phyloP scores from a whole-genome alignment of 495 filamentous ascomycete genomes.

The Lepraria neglecta region DNA sequence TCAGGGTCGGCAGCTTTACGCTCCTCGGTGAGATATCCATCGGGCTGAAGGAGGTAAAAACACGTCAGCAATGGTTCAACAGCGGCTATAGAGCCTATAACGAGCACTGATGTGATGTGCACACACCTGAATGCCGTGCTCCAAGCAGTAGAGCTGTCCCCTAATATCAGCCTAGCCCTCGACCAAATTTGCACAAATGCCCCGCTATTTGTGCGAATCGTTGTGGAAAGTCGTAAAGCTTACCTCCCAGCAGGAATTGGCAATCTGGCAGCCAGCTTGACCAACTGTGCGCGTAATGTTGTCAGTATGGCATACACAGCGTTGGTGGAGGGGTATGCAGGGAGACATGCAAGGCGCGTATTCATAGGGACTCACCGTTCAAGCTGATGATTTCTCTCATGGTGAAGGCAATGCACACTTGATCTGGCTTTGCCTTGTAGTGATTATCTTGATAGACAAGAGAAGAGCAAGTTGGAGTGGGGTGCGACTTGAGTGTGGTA shows the following conservation, averaged over 20 bases:
- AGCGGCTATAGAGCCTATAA: not conserved
- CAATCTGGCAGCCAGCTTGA: conserved; percentile 99
- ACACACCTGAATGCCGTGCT: conserved; percentile 96
- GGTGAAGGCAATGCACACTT: conserved; percentile 39
- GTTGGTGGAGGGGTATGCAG: not conserved
- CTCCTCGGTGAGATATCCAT: conserved; percentile 98
- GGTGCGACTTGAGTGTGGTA: conserved; percentile 16
- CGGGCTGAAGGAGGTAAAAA: conserved; percentile 57
- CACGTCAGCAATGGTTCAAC: conserved; percentile 36
- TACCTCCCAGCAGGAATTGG: conserved; percentile 99
- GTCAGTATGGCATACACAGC: conserved; percentile 15
- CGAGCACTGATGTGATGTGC: conserved; percentile 29
- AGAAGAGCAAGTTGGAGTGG: conserved; percentile 4
- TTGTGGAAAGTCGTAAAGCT: conserved; percentile 33
- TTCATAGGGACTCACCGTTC: conserved; percentile 69
- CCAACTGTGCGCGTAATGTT: conserved; percentile 59
- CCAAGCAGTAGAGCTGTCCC: conserved; percentile 92
- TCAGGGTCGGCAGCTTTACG: conserved; percentile 87
- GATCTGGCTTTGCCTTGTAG: conserved; percentile 8
- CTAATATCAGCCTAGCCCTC: conserved; percentile 19
- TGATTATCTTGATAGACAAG: conserved; percentile 8
- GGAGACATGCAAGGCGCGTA: conserved; percentile 13
- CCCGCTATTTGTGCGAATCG: conserved; percentile 15
- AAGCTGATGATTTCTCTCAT: conserved; percentile 99
- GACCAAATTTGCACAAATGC: not conserved